phyloP scores from a whole-genome alignment of 768 basidiomycete species.

The Leccinum olivaceopallidum region DNA sequence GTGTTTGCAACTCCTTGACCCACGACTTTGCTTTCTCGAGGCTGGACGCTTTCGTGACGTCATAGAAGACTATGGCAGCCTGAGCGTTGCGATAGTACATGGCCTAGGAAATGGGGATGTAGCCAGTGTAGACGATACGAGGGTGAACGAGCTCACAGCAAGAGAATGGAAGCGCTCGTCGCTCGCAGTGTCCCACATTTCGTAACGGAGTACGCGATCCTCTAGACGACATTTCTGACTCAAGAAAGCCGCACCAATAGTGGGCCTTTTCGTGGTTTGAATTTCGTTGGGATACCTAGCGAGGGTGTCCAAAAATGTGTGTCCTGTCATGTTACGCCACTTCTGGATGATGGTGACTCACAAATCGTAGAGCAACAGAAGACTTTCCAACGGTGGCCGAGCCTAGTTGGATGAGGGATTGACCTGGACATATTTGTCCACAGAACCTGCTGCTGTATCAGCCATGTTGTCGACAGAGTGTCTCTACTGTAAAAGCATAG shows the following conservation, averaged over 20 bases:
- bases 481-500: constrained; percentile 7
- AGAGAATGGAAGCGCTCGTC: constrained; percentile 98
- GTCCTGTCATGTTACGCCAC: constrained; percentile 7
- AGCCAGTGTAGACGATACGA: constrained; percentile 7
- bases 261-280: constrained; percentile 97
- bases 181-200: constrained; percentile 97
- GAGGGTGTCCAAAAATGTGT: background rate
- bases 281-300: constrained; percentile 92
- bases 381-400: constrained; percentile 99
- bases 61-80: constrained; percentile 97
- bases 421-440: constrained; percentile 93
- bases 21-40: constrained; percentile 99
- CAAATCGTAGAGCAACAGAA: constrained; percentile 96
- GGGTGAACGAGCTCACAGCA: constrained; percentile 56
- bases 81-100: constrained; percentile 99
- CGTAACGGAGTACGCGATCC: constrained; percentile 89
- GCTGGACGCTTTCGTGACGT: constrained; percentile 93
- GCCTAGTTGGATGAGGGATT: constrained; percentile 53
- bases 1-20: constrained; percentile 98
- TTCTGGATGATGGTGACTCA: constrained; percentile 41
- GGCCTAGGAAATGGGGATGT: constrained; percentile 50
- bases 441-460: constrained; percentile 70
- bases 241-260: constrained; percentile 94
- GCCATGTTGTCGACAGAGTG: constrained; percentile 49
- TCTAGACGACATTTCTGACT: constrained; percentile 96